phyloP scores from a whole-genome alignment of 2,329 filamentous ascomycete genomes.

The Sporothrix variecibatus region DNA sequence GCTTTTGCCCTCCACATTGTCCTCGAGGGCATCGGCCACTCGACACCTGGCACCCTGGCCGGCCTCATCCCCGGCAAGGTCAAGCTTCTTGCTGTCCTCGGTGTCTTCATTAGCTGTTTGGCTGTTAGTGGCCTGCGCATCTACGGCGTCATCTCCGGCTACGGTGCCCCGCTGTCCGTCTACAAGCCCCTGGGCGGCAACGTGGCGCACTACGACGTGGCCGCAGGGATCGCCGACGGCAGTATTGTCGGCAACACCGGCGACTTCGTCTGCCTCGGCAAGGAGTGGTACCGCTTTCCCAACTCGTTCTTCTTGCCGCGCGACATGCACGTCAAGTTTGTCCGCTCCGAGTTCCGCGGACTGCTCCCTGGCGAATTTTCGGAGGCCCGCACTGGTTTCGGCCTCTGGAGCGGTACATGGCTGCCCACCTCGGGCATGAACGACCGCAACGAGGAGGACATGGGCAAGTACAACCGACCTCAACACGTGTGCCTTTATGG shows the following conservation, averaged over 20 bases:
- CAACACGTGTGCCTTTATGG: conserved; percentile 74
- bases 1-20: conserved; percentile 81
- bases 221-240: conserved; percentile 32
- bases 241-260: conserved; percentile 57
- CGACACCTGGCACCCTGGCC: conserved; percentile 64
- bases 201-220: conserved; percentile 30
- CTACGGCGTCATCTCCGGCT: conserved; percentile 76
- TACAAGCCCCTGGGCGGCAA: conserved; percentile 67
- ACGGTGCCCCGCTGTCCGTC: conserved; percentile 75
- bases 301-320: conserved; percentile 87
- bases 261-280: conserved; percentile 82
- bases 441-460: conserved; percentile 83
- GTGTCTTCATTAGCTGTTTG: conserved; percentile 24
- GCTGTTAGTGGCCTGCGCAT: conserved; percentile 68
- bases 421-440: conserved; percentile 83
- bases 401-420: conserved; percentile 82
- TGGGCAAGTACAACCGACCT: conserved; percentile 83
- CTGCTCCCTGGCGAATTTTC: conserved; percentile 88
- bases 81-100: conserved; percentile 66
- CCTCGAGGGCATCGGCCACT: conserved; percentile 71
- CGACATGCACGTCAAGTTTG: conserved; percentile 82
- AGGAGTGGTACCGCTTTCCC: conserved; percentile 98
- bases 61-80: conserved; percentile 73
- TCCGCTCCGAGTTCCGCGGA: conserved; percentile 87
- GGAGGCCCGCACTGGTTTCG: conserved; percentile 68